Conservation (phyloP, 305 asterid genomes). For the Fraxinus xanthoxyloides region DNA sequence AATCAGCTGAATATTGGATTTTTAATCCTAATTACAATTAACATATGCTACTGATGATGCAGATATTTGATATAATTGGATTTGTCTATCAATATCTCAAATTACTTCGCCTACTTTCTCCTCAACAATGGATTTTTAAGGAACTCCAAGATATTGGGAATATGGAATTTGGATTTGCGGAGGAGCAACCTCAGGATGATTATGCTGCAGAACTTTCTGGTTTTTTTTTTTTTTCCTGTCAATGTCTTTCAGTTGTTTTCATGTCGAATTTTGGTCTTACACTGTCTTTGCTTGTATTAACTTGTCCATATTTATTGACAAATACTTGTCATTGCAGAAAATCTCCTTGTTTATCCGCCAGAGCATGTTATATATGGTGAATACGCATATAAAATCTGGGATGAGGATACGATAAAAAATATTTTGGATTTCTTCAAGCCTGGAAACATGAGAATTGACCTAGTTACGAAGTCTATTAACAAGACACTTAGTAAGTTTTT, state of each 20-base stretch:
- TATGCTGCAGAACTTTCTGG: slow-evolving; percentile 98
- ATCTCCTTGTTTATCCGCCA: slow-evolving; percentile 87
- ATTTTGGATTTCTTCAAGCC: slow-evolving; percentile 76
- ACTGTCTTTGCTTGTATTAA: slow-evolving; percentile 1
- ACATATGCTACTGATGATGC: slow-evolving; percentile 32
- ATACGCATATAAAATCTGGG: slow-evolving; percentile 88
- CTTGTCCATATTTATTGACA: slow-evolving; percentile 13
- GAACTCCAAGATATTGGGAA: slow-evolving; percentile 92
- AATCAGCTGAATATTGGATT: slow-evolving; percentile 1
- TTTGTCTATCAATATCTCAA: slow-evolving; percentile 88
- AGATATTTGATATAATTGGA: slow-evolving; percentile 82
- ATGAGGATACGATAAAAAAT: slow-evolving; percentile 58
- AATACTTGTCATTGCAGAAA: slow-evolving; percentile 49
- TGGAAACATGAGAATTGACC: slow-evolving; percentile 90
- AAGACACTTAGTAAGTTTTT: slow-evolving; percentile 54
- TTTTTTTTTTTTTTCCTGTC: slow-evolving; percentile 32
- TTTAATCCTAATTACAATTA: slow-evolving; percentile 9
- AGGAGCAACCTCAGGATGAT: slow-evolving; percentile 97
- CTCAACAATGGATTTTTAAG: slow-evolving; percentile 92
- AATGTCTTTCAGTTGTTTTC: background rate
- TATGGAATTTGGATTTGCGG: slow-evolving; percentile 90
- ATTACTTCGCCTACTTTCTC: slow-evolving; percentile 67
- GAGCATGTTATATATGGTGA: slow-evolving; percentile 84
- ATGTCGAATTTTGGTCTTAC: background rate
- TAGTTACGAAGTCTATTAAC: slow-evolving; percentile 68